Evolutionary conservation across 371 early-diverging fungal genomes (phyloP).

Genomic region (Circinella minor): DNA sequence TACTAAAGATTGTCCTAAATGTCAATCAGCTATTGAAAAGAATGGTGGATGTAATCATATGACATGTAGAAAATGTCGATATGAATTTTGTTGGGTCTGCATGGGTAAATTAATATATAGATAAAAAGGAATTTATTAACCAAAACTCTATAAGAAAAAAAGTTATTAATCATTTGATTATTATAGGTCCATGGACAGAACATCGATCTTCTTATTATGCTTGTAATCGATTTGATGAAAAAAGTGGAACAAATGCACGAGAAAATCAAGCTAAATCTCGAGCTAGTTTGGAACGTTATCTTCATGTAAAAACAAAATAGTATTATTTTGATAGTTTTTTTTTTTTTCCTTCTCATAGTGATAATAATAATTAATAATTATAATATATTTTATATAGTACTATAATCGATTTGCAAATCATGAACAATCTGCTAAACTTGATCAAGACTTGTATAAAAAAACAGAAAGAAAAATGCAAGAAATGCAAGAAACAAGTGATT

Average conservation of each 20-base stretch:
- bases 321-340: no score
- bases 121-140: no score
- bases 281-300: constrained; percentile 83
- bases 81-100: constrained; percentile 88
- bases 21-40: constrained; percentile 92
- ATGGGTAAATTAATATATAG: constrained; percentile 46
- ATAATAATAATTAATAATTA: no score
- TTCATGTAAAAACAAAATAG: constrained; percentile 67
- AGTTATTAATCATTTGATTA: constrained; percentile 11
- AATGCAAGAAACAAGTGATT: constrained; percentile 79
- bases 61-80: constrained; percentile 81
- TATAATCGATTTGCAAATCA: constrained; percentile 95
- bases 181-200: constrained; percentile 86
- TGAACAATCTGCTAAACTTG: constrained; percentile 87
- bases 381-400: constrained; percentile 56
- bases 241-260: constrained; percentile 69
- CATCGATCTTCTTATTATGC: constrained; percentile 87
- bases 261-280: constrained; percentile 80
- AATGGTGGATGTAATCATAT: constrained; percentile 94
- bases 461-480: constrained; percentile 93
- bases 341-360: no score
- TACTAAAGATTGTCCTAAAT: constrained; percentile 93
- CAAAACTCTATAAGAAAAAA: not conserved
- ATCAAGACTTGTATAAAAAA: constrained; percentile 76
- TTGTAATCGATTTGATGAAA: constrained; percentile 87